A percentile compares a stretch with the other conserved stretches of the same genome.
Evolutionary conservation across 1,284 basidiomycete genomes (phyloP).

Genomic region (Somion occarium): DNA sequence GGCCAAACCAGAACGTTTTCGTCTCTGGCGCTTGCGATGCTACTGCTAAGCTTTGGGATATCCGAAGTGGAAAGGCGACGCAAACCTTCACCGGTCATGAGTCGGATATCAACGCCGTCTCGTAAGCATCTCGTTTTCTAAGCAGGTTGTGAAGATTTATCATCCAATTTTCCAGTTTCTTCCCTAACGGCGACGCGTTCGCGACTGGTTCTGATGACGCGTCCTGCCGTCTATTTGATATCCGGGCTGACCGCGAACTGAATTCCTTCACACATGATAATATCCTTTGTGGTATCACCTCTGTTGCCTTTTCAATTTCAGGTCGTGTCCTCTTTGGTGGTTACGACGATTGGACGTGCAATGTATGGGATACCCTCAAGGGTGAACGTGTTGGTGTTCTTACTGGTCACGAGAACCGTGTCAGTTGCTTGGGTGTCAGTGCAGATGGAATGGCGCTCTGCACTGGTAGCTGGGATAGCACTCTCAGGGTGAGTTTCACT

Average conservation of each 20-base stretch:
- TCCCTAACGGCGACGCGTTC: conserved; percentile 98
- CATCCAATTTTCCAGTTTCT: conserved; percentile 63
- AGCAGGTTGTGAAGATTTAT: not conserved
- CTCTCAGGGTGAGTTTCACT: conserved; percentile 73
- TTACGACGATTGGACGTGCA: conserved; percentile 99
- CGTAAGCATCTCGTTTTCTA: conserved; percentile 63
- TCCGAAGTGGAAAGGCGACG: conserved; percentile 92
- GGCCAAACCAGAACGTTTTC: conserved; percentile 92
- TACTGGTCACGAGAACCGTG: conserved; percentile 96
- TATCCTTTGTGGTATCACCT: conserved; percentile 97
- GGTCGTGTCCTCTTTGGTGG: conserved; percentile 97
- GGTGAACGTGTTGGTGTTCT: conserved; percentile 96
- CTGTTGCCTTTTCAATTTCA: conserved; percentile 96
- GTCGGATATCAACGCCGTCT: conserved; percentile 98
- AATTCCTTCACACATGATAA: conserved; percentile 98
- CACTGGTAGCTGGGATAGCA: conserved; percentile 97
- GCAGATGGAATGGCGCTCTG: conserved; percentile 97
- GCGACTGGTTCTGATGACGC: conserved; percentile 99
- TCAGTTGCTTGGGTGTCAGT: conserved; percentile 94
- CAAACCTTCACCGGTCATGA: conserved; percentile 99
- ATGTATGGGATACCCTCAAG: conserved; percentile 99
- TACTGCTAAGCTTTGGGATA: conserved; percentile 98
- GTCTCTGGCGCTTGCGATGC: conserved; percentile 99
- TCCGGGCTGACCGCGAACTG: conserved; percentile 94
- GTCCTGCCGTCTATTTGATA: conserved; percentile 96